Evolutionary conservation across 2,329 filamentous ascomycete species (phyloP).

Genomic region (Aspergillus cejpii): DNA sequence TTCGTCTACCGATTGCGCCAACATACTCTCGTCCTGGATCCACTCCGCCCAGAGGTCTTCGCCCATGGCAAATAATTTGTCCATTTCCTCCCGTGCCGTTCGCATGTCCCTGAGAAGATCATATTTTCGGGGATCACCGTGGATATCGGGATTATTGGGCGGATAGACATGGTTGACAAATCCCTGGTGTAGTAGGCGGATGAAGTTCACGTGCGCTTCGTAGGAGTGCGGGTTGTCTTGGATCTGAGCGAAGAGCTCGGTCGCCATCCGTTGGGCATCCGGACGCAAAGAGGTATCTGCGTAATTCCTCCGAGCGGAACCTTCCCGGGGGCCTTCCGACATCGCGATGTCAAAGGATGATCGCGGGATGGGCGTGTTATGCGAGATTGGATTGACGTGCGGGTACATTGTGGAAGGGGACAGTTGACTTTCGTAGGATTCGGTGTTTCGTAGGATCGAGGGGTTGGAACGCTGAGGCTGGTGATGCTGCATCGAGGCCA

Average conservation of each 20-base stretch:
- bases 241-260: conserved; percentile 38
- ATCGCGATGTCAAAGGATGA: conserved; percentile 43
- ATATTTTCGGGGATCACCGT: conserved; percentile 42
- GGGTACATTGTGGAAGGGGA: conserved; percentile 40
- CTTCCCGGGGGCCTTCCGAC: conserved; percentile 39
- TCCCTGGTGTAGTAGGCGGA: conserved; percentile 43
- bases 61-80: conserved; percentile 56
- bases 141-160: conserved; percentile 39
- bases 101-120: conserved; percentile 44
- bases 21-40: conserved; percentile 55
- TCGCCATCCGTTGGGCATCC: conserved; percentile 38
- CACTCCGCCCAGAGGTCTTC: conserved; percentile 59
- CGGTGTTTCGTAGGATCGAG: conserved; percentile 34
- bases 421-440: conserved; percentile 40
- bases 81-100: conserved; percentile 51
- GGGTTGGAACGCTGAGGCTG: conserved; percentile 38
- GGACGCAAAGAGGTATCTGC: conserved; percentile 37
- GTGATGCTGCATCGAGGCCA: conserved; percentile 44
- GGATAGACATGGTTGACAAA: conserved; percentile 45
- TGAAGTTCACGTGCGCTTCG: conserved; percentile 43
- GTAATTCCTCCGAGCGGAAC: conserved; percentile 35
- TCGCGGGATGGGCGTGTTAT: conserved; percentile 37
- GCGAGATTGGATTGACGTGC: conserved; percentile 32
- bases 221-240: conserved; percentile 44
- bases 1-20: conserved; percentile 52